Evolutionary conservation across 371 early-diverging fungal genomes (phyloP).

Genomic region (Gilbertella persicaria): DNA sequence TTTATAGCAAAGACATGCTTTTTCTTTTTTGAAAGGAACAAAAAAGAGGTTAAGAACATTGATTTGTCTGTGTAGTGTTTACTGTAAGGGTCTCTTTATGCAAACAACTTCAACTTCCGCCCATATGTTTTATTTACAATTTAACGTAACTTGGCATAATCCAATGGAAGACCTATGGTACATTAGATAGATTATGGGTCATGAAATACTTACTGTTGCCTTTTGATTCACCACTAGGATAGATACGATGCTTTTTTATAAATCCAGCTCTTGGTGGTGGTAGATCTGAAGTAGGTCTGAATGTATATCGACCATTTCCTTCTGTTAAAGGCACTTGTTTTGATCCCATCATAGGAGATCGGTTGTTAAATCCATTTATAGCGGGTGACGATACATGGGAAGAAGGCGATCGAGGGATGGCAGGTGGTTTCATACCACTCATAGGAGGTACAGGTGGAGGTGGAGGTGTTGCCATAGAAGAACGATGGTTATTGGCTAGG

Average conservation of each 20-base stretch:
- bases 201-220: constrained; percentile 39
- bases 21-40: no score
- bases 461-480: background rate
- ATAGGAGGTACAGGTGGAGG: constrained; percentile 17
- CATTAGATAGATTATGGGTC: background rate
- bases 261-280: constrained; percentile 33
- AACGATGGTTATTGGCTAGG: background rate
- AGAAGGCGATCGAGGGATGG: constrained; percentile 2
- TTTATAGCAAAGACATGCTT: no score
- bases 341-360: constrained; percentile 2
- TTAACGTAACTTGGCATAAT: constrained; percentile 17
- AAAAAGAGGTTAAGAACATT: no score
- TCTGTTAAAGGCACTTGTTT: constrained; percentile 30
- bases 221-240: constrained; percentile 41
- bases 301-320: constrained; percentile 37
- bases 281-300: constrained; percentile 32
- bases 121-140: no score
- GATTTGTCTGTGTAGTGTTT: no score
- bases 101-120: no score
- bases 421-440: constrained; percentile 9
- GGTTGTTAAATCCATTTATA: no score
- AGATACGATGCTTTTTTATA: constrained; percentile 20
- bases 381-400: background rate
- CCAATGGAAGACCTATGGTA: constrained; percentile 28
- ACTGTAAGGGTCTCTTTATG: no score